phyloP scores from a whole-genome alignment of 2,329 filamentous ascomycete genomes.

The Fusarium transvaalense region DNA sequence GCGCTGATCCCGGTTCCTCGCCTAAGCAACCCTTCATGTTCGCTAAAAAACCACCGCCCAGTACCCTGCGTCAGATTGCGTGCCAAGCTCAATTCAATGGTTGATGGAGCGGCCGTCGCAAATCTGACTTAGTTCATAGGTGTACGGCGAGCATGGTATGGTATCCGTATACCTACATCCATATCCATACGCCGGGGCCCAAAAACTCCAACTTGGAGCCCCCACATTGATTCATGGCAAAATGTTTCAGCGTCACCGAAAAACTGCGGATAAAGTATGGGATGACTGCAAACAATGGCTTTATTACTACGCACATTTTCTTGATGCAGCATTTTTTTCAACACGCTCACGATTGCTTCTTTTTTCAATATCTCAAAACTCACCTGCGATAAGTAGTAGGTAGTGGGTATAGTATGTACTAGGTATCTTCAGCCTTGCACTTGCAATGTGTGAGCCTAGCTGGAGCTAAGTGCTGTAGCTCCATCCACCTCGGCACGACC shows the following conservation, averaged over 20 bases:
- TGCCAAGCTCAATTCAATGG: background rate
- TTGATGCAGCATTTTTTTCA: background rate
- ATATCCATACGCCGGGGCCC: constrained; percentile 31
- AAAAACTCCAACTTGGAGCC: too few species aligned
- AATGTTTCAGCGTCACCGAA: too few species aligned
- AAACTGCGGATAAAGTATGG: background rate
- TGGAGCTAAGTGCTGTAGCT: too few species aligned
- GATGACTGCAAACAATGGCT: background rate
- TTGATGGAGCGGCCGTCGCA: constrained; percentile 25
- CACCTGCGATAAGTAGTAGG: too few species aligned
- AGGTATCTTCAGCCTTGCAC: too few species aligned
- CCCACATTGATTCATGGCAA: background rate
- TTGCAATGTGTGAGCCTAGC: too few species aligned
- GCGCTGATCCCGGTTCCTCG: background rate
- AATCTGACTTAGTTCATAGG: constrained; percentile 46
- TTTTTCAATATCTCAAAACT: too few species aligned
- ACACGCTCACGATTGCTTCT: background rate
- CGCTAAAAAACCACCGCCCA: too few species aligned
- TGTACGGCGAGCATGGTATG: constrained; percentile 42
- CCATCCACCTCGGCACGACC: background rate
- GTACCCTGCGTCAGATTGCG: background rate
- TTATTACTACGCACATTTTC: background rate
- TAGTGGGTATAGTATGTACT: too few species aligned
- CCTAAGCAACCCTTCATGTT: background rate
- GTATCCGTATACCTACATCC: constrained; percentile 17